Conservation (phyloP, 768 basidiomycete species). For the Tricholoma sp. region DNA sequence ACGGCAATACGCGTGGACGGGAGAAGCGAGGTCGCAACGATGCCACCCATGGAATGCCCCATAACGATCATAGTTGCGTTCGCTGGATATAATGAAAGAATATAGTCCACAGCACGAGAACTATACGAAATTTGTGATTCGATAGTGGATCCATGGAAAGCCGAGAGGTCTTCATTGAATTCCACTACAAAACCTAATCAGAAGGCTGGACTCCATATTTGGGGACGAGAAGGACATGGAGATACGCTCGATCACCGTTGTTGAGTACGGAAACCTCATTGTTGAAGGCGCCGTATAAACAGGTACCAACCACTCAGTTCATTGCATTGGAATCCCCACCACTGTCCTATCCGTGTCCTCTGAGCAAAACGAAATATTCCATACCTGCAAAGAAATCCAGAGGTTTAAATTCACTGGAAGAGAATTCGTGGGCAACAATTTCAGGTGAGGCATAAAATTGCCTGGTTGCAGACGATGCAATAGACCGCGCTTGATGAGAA, state of each 20-base stretch:
- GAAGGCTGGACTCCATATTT: neutral
- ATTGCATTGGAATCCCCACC: neutral
- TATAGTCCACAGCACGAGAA: conserved; percentile 63
- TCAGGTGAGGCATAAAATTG: conserved; percentile 70
- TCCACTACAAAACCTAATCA: conserved; percentile 52
- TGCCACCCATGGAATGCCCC: conserved; percentile 97
- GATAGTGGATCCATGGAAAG: conserved; percentile 88
- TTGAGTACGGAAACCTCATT: neutral
- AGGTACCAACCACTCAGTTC: neutral
- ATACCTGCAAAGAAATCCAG: conserved; percentile 86
- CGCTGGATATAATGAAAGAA: conserved; percentile 70
- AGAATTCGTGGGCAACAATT: conserved; percentile 48
- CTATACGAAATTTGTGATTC: conserved; percentile 78
- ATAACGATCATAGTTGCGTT: conserved; percentile 68
- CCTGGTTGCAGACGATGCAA: conserved; percentile 85
- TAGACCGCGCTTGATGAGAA: conserved; percentile 88
- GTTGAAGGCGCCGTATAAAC: neutral
- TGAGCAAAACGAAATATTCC: conserved; percentile 15
- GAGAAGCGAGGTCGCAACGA: conserved; percentile 80
- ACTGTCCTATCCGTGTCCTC: neutral
- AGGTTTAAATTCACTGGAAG: conserved; percentile 40
- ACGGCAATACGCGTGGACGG: conserved; percentile 63
- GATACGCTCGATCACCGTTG: neutral
- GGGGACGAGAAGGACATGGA: neutral
- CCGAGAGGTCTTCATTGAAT: conserved; percentile 96